Percentiles rank a stretch among this genome's conserved stretches.
Evolutionary conservation across 805 yeast genomes (phyloP).

Genomic region (Candida pseudoglaebosa): DNA sequence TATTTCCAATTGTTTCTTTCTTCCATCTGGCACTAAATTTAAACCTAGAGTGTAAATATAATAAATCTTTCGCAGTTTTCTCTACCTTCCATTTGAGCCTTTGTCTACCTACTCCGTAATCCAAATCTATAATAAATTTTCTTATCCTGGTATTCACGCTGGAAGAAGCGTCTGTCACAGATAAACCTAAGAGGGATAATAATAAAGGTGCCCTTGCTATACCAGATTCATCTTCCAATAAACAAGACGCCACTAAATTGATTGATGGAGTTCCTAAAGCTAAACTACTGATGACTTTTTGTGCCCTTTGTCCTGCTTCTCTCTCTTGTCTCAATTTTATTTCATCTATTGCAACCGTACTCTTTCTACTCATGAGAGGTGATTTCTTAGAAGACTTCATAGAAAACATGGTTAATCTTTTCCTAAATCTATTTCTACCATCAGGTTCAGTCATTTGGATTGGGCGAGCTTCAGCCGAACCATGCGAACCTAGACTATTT

Average conservation of each 20-base stretch:
- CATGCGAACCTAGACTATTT: not conserved
- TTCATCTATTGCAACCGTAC: not conserved
- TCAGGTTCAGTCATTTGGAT: slow-evolving; percentile 1
- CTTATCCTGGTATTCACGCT: slow-evolving; percentile 36
- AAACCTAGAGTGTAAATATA: slow-evolving; percentile 65
- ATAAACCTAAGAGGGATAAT: slow-evolving; percentile 65
- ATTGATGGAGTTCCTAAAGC: slow-evolving; percentile 71
- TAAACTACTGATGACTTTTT: slow-evolving; percentile 38
- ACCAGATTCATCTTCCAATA: slow-evolving; percentile 73
- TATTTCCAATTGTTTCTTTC: slow-evolving; percentile 27
- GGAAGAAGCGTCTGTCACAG: slow-evolving; percentile 49
- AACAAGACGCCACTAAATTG: slow-evolving; percentile 66
- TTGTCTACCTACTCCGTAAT: slow-evolving; percentile 84
- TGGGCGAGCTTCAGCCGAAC: not conserved
- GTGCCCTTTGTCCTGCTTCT: slow-evolving; percentile 34
- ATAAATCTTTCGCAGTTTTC: slow-evolving; percentile 67
- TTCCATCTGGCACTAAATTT: slow-evolving; percentile 42
- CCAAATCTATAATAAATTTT: slow-evolving; percentile 66
- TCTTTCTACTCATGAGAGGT: not conserved
- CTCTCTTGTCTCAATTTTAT: slow-evolving; percentile 15
- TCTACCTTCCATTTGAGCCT: slow-evolving; percentile 77
- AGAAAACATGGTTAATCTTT: slow-evolving; percentile 3
- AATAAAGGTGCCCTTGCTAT: slow-evolving; percentile 78
- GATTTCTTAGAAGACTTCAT: slow-evolving; percentile 4
- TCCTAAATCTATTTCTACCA: slow-evolving; percentile 2